A percentile compares a stretch with the other conserved stretches of the same genome.
phyloP scores from a whole-genome alignment of 352 stramenopile species.

The Globisporangium emineosum region DNA sequence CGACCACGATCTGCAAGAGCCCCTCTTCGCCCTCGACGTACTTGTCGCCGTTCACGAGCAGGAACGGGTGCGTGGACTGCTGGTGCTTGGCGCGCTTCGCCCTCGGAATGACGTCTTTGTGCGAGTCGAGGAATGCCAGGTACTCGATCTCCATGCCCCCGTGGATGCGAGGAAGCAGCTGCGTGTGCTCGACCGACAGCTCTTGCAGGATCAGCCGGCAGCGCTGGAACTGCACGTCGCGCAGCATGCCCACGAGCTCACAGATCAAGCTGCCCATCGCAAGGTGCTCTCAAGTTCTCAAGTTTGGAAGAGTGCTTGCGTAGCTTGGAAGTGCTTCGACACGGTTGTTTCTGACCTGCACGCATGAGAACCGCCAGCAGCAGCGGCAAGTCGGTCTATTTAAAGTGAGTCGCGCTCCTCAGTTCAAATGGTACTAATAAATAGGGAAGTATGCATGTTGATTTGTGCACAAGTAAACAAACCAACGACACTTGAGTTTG shows the following conservation, averaged over 20 bases:
- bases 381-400: neutral
- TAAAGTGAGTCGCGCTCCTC: too few species aligned
- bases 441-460: too few species aligned
- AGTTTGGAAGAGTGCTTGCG: too few species aligned
- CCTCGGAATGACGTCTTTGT: slow-evolving; percentile 30
- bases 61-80: slow-evolving; percentile 35
- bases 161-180: slow-evolving; percentile 48
- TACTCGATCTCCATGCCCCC: slow-evolving; percentile 57
- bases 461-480: neutral
- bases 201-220: slow-evolving; percentile 59
- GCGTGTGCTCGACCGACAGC: slow-evolving; percentile 43
- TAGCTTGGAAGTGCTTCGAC: too few species aligned
- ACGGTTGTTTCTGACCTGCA: too few species aligned
- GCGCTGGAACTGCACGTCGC: slow-evolving; percentile 59
- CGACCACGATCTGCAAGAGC: slow-evolving; percentile 48
- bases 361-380: too few species aligned
- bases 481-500: neutral
- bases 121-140: slow-evolving; percentile 34
- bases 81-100: slow-evolving; percentile 25
- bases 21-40: slow-evolving; percentile 57
- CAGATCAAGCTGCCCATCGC: slow-evolving; percentile 25
- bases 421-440: too few species aligned
- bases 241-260: slow-evolving; percentile 57
- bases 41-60: slow-evolving; percentile 45
- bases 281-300: neutral